Conservation (phyloP, 2,329 filamentous ascomycete genomes). For the Metarhizium album region DNA sequence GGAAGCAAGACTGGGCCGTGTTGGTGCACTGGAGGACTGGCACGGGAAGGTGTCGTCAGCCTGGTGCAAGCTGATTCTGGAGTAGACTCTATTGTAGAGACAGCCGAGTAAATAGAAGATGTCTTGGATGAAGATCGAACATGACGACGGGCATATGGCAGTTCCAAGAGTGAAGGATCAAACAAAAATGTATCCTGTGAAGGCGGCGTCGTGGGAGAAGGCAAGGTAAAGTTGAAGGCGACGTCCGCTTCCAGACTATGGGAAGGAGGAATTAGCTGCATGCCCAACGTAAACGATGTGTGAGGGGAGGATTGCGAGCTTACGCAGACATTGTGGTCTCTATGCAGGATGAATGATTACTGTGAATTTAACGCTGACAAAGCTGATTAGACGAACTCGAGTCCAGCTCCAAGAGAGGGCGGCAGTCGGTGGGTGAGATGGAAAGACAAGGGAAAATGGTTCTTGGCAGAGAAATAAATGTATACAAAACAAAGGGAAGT, state of each 20-base stretch:
- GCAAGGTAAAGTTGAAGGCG: slow-evolving; percentile 51
- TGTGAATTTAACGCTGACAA: background rate
- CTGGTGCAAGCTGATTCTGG: slow-evolving; percentile 57
- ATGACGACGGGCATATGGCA: slow-evolving; percentile 43
- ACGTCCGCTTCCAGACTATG: slow-evolving; percentile 51
- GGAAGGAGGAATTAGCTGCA: background rate
- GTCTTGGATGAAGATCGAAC: slow-evolving; percentile 54
- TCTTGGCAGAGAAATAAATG: too few relatives aligned
- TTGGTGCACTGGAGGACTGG: slow-evolving; percentile 60
- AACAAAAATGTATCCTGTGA: slow-evolving; percentile 27
- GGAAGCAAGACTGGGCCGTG: slow-evolving; percentile 73
- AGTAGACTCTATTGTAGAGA: slow-evolving; percentile 46
- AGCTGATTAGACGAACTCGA: slow-evolving; percentile 5
- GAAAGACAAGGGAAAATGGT: background rate
- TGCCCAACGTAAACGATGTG: background rate
- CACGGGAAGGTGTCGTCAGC: slow-evolving; percentile 55
- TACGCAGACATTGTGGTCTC: slow-evolving; percentile 7
- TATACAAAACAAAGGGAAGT: background rate
- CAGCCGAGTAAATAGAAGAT: slow-evolving; percentile 50
- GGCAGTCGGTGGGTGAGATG: background rate
- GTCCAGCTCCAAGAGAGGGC: slow-evolving; percentile 11
- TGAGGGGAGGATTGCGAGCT: background rate
- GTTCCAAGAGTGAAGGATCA: slow-evolving; percentile 45
- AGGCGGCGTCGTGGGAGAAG: slow-evolving; percentile 20
- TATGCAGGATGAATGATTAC: background rate